Evolutionary conservation across 2,329 filamentous ascomycete species (phyloP).

Genomic region (Cercospora sp.): DNA sequence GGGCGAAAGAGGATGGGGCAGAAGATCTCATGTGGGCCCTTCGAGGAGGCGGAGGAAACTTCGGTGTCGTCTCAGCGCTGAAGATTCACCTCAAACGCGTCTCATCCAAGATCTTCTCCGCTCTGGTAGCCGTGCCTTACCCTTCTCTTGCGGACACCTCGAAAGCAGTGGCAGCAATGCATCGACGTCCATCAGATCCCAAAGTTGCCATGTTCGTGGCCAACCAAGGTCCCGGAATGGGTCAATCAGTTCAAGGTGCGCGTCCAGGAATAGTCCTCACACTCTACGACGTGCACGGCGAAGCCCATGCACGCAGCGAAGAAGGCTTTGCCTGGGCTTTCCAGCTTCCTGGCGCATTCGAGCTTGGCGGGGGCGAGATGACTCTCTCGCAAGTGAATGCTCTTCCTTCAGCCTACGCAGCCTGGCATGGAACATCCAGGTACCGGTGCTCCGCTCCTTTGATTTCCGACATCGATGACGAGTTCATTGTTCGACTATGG

Average conservation of each 20-base stretch:
- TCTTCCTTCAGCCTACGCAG: conserved; percentile 26
- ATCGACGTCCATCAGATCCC: conserved; percentile 30
- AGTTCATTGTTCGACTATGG: conserved; percentile 32
- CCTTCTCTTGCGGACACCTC: conserved; percentile 26
- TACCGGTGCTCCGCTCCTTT: conserved; percentile 33
- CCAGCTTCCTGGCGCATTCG: conserved; percentile 31
- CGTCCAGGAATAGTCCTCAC: conserved; percentile 32
- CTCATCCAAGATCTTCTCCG: conserved; percentile 30
- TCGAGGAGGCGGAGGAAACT: conserved; percentile 43
- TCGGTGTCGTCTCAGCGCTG: conserved; percentile 36
- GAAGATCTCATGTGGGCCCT: conserved; percentile 47
- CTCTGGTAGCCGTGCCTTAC: conserved; percentile 29
- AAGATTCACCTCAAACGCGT: conserved; percentile 36
- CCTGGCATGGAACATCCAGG: conserved; percentile 29
- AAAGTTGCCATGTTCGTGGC: conserved; percentile 37
- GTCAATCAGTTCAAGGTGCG: conserved; percentile 26
- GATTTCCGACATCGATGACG: conserved; percentile 31
- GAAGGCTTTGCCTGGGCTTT: conserved; percentile 36
- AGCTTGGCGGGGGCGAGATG: conserved; percentile 29
- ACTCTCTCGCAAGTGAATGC: conserved; percentile 31
- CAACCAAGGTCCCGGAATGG: conserved; percentile 31
- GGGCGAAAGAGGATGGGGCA: conserved; percentile 39
- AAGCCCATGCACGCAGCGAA: conserved; percentile 34
- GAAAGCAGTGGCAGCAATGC: conserved; percentile 31
- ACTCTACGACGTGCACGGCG: conserved; percentile 37